Base-by-base conservation (phyloP, 768 basidiomycete genomes). In the Cystobasidiopsis lactophilus region DNA sequence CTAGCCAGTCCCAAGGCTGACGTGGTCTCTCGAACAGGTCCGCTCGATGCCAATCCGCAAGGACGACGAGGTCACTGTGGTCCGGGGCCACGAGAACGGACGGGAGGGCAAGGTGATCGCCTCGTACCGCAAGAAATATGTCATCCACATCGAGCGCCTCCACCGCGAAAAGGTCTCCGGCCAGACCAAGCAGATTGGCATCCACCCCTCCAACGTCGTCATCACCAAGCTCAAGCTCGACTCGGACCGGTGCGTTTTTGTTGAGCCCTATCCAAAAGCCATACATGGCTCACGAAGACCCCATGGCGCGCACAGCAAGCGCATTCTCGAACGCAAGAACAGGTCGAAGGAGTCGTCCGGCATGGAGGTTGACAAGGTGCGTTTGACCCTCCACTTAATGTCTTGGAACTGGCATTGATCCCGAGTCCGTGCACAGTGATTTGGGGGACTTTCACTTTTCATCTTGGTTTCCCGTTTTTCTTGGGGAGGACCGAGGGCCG, bases 91-190 rank as follows among this genome's bases (percentile, higher is more conserved):
- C 69, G 88, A 93, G 77, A 93, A 93, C 75, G 91, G 93, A 49
- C 78, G 88, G 66, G 91, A 98, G 75, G 91, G 91, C 65, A 95
- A 95, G 73, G 79, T 98, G 58, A 85, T 84, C 55, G 69, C 71
- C 65, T 54, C 58, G 29, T 61, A 59, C 56, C 58, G 61, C 58
- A 62, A 62, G 53, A 89, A 91, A 70, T 96, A 85, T 83, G 85
- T 95, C 52, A 82, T 98, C 69, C 81, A 95, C 71, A 83, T 98
- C 66, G 91, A 98, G 71, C 85, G 91, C 66, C 86, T 98, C 52
- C 80, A 82, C 69, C 78, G 86, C 60, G 91, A 98, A 74, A 95
- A 95, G 71, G 85, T 85, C 59, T 93, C 91, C 66, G 91, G 93
- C 59, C 80, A 88, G 55, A 78, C 86, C 52, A 77, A 81, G 54